Evolutionary conservation across 345 rosid genomes (phyloP).

Genomic region (Camelina laxa): DNA sequence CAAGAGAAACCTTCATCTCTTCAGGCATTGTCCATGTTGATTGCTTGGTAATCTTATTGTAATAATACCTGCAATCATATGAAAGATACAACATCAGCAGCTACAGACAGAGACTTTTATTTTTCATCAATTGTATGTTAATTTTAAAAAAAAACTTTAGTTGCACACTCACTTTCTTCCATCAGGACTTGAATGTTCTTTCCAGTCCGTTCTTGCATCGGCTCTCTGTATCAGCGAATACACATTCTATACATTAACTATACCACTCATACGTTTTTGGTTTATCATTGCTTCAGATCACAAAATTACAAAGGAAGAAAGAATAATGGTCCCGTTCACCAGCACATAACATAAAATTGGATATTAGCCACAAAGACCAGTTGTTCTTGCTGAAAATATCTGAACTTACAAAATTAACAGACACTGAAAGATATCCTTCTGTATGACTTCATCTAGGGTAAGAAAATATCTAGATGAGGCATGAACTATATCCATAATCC

Average conservation of each 20-base stretch:
- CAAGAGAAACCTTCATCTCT: slow-evolving; percentile 75
- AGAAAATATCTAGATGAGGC: slow-evolving; percentile 6
- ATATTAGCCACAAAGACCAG: slow-evolving; percentile 11
- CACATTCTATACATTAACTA: slow-evolving; percentile 28
- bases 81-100: slow-evolving; percentile 37
- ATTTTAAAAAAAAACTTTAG: slow-evolving; percentile 13
- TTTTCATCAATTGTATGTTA: slow-evolving; percentile 17
- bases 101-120: slow-evolving; percentile 27
- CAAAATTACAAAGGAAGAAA: slow-evolving; percentile 26
- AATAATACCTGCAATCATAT: slow-evolving; percentile 67
- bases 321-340: slow-evolving; percentile 25
- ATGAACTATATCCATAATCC: slow-evolving; percentile 24
- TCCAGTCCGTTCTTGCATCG: slow-evolving; percentile 96
- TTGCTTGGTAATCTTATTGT: slow-evolving; percentile 82
- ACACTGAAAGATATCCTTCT: slow-evolving; percentile 22
- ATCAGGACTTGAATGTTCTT: slow-evolving; percentile 87
- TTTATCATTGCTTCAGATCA: slow-evolving; percentile 19
- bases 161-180: slow-evolving; percentile 76
- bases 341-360: slow-evolving; percentile 3
- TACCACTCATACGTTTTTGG: slow-evolving; percentile 12
- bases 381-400: neutral
- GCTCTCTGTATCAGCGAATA: slow-evolving; percentile 65
- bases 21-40: slow-evolving; percentile 94
- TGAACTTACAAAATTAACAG: slow-evolving; percentile 19
- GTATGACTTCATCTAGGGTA: slow-evolving; percentile 14